Conservation (phyloP, 2,329 filamentous ascomycete genomes). For the Pyricularia grisea region DNA sequence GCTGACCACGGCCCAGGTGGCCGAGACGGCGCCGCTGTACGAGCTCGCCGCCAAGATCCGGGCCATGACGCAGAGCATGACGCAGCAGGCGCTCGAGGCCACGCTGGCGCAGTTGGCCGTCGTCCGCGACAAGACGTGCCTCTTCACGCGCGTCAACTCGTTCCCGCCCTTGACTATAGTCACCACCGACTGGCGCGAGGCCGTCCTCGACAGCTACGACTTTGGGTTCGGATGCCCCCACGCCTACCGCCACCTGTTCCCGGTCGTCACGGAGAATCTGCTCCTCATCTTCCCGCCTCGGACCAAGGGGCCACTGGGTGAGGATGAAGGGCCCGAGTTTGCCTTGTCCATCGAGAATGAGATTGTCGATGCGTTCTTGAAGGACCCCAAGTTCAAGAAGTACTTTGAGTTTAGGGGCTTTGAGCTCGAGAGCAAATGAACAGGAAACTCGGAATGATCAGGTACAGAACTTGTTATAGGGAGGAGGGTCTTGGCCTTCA, state of each 20-base stretch:
- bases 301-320: background rate
- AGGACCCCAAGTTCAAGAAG: background rate
- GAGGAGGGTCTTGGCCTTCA: too few relatives aligned
- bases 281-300: background rate
- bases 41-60: conserved; percentile 15
- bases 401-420: background rate
- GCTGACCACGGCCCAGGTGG: conserved; percentile 10
- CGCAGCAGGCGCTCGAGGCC: conserved; percentile 11
- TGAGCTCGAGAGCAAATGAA: background rate
- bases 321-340: background rate
- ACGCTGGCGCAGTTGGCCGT: conserved; percentile 15
- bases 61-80: conserved; percentile 9
- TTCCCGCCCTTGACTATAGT: conserved; percentile 17
- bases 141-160: conserved; percentile 12
- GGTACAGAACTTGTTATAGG: background rate
- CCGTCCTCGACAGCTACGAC: conserved; percentile 13
- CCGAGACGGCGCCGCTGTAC: background rate
- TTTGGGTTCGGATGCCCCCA: conserved; percentile 19
- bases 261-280: background rate
- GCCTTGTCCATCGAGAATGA: background rate
- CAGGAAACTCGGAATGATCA: background rate
- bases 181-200: conserved; percentile 15
- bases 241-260: background rate
- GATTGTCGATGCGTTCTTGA: background rate
- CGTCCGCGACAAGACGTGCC: conserved; percentile 14